Evolutionary conservation across 2,329 filamentous ascomycete species (phyloP).

Genomic region (Parascedosporium putredinis): DNA sequence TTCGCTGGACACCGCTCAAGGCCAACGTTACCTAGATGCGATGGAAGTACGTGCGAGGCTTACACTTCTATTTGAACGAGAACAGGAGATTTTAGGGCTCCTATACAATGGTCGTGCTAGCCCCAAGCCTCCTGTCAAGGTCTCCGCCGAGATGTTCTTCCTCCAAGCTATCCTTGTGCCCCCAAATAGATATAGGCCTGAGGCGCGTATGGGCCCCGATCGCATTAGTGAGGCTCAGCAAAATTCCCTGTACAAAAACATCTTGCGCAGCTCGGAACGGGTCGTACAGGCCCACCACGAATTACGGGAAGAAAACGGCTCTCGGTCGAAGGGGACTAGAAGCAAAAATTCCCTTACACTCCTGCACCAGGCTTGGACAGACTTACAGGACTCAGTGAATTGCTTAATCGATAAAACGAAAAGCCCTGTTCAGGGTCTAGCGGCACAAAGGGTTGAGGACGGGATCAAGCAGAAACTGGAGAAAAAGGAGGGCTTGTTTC

Average conservation of each 20-base stretch:
- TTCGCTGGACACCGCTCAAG: conserved; percentile 18
- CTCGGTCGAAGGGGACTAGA: conserved; percentile 24
- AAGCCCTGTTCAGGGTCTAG: conserved; percentile 69
- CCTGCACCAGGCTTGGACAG: conserved; percentile 70
- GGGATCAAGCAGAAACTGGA: conserved; percentile 97
- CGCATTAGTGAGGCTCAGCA: conserved; percentile 81
- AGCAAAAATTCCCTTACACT: conserved; percentile 55
- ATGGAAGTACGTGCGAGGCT: conserved; percentile 76
- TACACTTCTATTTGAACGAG: conserved; percentile 71
- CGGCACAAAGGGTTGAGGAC: conserved; percentile 71
- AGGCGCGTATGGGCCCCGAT: conserved; percentile 68
- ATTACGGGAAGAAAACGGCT: conserved; percentile 34
- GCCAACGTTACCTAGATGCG: conserved; percentile 69
- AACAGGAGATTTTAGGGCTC: conserved; percentile 73
- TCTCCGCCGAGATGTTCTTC: conserved; percentile 91
- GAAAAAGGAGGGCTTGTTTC: conserved; percentile 96
- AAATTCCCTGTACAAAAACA: conserved; percentile 78
- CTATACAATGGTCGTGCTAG: conserved; percentile 68
- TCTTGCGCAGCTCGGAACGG: conserved; percentile 63
- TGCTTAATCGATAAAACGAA: conserved; percentile 84
- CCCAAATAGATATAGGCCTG: conserved; percentile 83
- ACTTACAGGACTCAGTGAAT: conserved; percentile 83
- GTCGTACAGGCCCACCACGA: conserved; percentile 50
- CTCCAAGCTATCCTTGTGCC: conserved; percentile 77
- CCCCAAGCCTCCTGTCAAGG: conserved; percentile 41